phyloP scores from a whole-genome alignment of 202 grass and related monocot species.

The Panicum hallii region DNA sequence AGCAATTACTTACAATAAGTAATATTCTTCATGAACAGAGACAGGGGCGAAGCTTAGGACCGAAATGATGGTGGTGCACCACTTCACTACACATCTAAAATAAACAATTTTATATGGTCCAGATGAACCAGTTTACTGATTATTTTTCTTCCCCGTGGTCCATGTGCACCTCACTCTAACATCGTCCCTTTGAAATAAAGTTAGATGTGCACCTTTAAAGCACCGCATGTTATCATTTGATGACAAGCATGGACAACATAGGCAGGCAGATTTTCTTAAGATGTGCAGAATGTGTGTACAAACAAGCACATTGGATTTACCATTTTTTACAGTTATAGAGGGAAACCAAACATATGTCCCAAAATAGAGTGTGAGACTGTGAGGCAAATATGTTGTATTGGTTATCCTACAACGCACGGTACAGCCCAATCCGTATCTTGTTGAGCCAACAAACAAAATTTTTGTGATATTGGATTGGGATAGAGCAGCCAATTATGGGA shows the following conservation, averaged over 20 bases:
- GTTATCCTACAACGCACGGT: conserved; percentile 24
- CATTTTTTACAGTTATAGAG: conserved; percentile 19
- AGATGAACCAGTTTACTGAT: background rate
- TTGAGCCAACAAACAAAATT: background rate
- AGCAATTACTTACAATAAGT: conserved; percentile 31
- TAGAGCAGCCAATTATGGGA: background rate
- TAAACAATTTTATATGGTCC: background rate
- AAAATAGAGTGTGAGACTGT: background rate
- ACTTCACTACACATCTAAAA: conserved; percentile 2
- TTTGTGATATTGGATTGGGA: background rate
- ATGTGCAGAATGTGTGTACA: conserved; percentile 15
- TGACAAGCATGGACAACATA: conserved; percentile 4
- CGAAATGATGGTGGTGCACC: background rate
- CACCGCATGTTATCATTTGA: background rate
- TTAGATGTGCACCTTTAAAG: conserved; percentile 16
- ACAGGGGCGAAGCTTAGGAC: background rate
- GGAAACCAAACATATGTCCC: conserved; percentile 41
- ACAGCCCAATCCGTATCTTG: background rate
- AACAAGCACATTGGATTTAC: conserved; percentile 14
- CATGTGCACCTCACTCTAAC: background rate
- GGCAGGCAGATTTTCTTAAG: conserved; percentile 8
- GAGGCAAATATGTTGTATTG: background rate
- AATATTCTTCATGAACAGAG: conserved; percentile 24
- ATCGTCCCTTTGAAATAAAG: background rate
- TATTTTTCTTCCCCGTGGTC: background rate